Evolutionary conservation across 2,329 filamentous ascomycete species (phyloP).

Genomic region (Ophiocordyceps camponoti-floridani): DNA sequence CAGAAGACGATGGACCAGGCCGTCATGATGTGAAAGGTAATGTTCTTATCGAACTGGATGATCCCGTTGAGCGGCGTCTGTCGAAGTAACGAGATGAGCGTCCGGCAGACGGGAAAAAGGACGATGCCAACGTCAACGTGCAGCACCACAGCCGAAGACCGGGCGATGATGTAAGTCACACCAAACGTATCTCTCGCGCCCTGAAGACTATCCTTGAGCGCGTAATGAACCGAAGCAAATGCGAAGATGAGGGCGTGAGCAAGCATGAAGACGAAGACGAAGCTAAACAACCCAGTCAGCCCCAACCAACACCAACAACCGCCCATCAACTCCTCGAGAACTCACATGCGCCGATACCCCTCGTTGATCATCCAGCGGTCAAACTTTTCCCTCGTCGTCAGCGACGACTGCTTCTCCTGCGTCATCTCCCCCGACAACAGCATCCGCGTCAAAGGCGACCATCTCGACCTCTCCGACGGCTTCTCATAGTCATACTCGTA

Average conservation of each 20-base stretch:
- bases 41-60: conserved; percentile 79
- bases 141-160: conserved; percentile 57
- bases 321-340: conserved; percentile 8
- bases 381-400: conserved; percentile 54
- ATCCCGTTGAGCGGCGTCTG: conserved; percentile 74
- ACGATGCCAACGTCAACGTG: conserved; percentile 70
- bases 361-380: conserved; percentile 85
- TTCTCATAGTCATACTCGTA: conserved; percentile 10
- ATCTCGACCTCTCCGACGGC: conserved; percentile 56
- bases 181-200: conserved; percentile 51
- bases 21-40: conserved; percentile 71
- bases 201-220: conserved; percentile 57
- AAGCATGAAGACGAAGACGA: conserved; percentile 58
- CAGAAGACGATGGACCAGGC: conserved; percentile 83
- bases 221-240: conserved; percentile 66
- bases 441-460: conserved; percentile 69
- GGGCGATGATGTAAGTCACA: conserved; percentile 58
- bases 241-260: conserved; percentile 61
- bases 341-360: conserved; percentile 63
- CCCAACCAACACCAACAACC: too few relatives aligned
- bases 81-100: conserved; percentile 62
- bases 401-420: conserved; percentile 49
- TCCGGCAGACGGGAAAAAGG: conserved; percentile 68
- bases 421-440: conserved; percentile 70
- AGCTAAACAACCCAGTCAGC: conserved; percentile 24